phyloP scores from a whole-genome alignment of 2,329 filamentous ascomycete genomes.

The Bipolaris oryzae region DNA sequence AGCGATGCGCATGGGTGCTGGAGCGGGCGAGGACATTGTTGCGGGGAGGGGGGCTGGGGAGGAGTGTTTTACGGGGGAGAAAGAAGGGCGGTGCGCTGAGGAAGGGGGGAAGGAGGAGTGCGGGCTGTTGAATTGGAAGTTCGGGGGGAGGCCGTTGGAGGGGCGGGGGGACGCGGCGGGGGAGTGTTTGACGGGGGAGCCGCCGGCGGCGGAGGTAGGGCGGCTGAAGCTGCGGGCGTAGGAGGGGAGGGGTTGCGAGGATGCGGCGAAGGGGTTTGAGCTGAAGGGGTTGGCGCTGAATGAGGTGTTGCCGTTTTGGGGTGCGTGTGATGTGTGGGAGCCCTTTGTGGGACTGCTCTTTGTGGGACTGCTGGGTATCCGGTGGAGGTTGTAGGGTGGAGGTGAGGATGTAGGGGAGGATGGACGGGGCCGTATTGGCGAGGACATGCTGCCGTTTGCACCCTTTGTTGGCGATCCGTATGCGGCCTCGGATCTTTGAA shows the following conservation, averaged over 20 bases:
- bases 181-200: slow-evolving; percentile 46
- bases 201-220: slow-evolving; percentile 37
- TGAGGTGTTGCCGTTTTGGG: slow-evolving; percentile 36
- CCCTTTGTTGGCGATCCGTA: slow-evolving; percentile 41
- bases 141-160: slow-evolving; percentile 37
- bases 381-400: slow-evolving; percentile 38
- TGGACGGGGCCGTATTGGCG: slow-evolving; percentile 32
- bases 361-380: slow-evolving; percentile 33
- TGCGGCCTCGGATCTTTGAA: slow-evolving; percentile 46
- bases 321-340: slow-evolving; percentile 28
- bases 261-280: slow-evolving; percentile 28
- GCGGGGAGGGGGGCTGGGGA: slow-evolving; percentile 44
- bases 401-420: slow-evolving; percentile 42
- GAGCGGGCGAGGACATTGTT: slow-evolving; percentile 43
- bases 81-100: slow-evolving; percentile 40
- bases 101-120: slow-evolving; percentile 55
- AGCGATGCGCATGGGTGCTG: slow-evolving; percentile 33
- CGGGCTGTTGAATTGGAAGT: slow-evolving; percentile 49
- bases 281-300: slow-evolving; percentile 28
- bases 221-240: slow-evolving; percentile 41
- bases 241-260: slow-evolving; percentile 19
- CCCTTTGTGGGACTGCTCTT: slow-evolving; percentile 39
- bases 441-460: slow-evolving; percentile 35
- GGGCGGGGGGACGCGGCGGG: slow-evolving; percentile 45
- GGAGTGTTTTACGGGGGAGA: slow-evolving; percentile 49